Percentiles rank a stretch among this genome's conserved stretches.
phyloP scores from a whole-genome alignment of 148 eudicot genomes.

The Amaranthus palmeri region DNA sequence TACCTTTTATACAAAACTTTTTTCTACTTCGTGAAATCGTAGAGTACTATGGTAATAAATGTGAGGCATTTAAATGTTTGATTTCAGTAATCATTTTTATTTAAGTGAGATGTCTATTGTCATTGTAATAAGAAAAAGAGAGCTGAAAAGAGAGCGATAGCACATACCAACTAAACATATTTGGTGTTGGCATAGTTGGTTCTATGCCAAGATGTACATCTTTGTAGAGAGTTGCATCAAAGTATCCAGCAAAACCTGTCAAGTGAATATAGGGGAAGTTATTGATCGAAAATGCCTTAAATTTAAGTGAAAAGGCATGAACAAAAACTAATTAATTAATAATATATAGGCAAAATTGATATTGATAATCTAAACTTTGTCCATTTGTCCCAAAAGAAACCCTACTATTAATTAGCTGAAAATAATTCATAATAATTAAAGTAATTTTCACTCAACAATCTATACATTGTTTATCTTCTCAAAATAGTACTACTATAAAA shows the following conservation, averaged over 20 bases:
- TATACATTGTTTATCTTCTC: too few relatives aligned
- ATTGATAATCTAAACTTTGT: too few relatives aligned
- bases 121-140: neutral
- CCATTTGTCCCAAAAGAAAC: too few relatives aligned
- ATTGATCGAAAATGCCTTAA: neutral
- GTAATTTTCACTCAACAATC: too few relatives aligned
- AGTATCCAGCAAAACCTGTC: slow-evolving; percentile 93
- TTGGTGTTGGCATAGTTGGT: slow-evolving; percentile 87
- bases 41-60: too few relatives aligned
- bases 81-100: neutral
- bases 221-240: slow-evolving; percentile 83
- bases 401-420: too few relatives aligned
- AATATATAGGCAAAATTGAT: neutral
- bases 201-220: slow-evolving; percentile 98
- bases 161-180: slow-evolving; percentile 94
- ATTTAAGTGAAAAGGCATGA: too few relatives aligned
- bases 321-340: neutral
- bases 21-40: too few relatives aligned
- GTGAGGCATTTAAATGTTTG: neutral
- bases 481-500: too few relatives aligned
- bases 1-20: too few relatives aligned
- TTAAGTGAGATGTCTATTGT: neutral
- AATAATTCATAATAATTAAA: too few relatives aligned
- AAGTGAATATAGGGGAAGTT: slow-evolving; percentile 9
- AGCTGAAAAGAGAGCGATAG: neutral